Conservation (phyloP, 257 asterid species). For the Gentiana dahurica region DNA sequence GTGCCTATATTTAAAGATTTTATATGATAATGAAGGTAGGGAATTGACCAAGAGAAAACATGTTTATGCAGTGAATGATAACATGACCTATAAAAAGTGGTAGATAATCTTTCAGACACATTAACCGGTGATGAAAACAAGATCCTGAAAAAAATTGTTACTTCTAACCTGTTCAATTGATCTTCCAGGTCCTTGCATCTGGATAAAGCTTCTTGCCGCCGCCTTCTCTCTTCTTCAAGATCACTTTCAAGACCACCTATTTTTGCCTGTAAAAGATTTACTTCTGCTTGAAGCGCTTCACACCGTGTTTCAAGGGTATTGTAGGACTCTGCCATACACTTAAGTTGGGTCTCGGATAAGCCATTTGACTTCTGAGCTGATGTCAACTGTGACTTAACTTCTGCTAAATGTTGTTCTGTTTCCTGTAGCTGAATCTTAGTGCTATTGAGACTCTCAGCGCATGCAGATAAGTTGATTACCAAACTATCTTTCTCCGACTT, state of each 20-base stretch:
- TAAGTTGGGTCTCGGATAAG: conserved; percentile 93
- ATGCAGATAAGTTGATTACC: conserved; percentile 47
- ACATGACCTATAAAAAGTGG: too few species aligned
- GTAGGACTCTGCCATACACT: conserved; percentile 97
- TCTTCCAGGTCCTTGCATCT: conserved; percentile 71
- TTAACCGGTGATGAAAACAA: too few species aligned
- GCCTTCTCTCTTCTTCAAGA: conserved; percentile 59
- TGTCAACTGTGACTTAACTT: conserved; percentile 65
- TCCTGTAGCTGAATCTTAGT: conserved; percentile 55
- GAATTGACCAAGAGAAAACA: too few species aligned
- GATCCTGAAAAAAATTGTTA: background rate
- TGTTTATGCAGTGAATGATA: too few species aligned
- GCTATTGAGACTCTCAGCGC: conserved; percentile 44
- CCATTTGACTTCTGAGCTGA: conserved; percentile 70
- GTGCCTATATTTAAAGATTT: too few species aligned
- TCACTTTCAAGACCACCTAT: conserved; percentile 48
- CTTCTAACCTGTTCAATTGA: conserved; percentile 55
- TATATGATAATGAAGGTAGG: too few species aligned
- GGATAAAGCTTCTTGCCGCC: conserved; percentile 39
- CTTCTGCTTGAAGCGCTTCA: conserved; percentile 60
- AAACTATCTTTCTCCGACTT: conserved; percentile 67
- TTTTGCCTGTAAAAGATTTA: conserved; percentile 47
- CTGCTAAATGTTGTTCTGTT: conserved; percentile 72
- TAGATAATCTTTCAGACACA: too few species aligned
- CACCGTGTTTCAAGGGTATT: conserved; percentile 70